Percentiles rank a stretch among this genome's conserved stretches.
Evolutionary conservation across 495 filamentous ascomycete species (phyloP).

Genomic region (Penicillium simplicissimum): DNA sequence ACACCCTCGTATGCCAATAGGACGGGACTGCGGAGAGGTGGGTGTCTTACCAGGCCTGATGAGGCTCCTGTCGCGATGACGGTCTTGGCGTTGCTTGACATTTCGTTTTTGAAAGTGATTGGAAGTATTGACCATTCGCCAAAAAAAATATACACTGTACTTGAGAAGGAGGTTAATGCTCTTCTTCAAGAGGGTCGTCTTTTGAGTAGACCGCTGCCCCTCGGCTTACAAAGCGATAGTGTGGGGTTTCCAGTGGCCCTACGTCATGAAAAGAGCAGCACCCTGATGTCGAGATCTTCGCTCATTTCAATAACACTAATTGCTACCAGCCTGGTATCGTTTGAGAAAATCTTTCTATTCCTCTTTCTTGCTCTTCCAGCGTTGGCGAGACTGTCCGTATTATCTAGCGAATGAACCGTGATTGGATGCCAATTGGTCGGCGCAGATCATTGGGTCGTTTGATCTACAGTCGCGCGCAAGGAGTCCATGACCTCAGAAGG

Average conservation of each 20-base stretch:
- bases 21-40: background rate
- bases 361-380: too few species aligned
- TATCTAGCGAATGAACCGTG: slow-evolving; percentile 86
- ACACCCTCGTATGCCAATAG: background rate
- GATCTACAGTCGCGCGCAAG: too few species aligned
- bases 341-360: too few species aligned
- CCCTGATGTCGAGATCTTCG: background rate
- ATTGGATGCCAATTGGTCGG: slow-evolving; percentile 94
- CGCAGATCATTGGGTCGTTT: slow-evolving; percentile 32
- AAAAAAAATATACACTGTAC: background rate
- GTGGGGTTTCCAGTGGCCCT: background rate
- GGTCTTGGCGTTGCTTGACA: slow-evolving; percentile 14
- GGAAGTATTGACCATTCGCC: background rate
- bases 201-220: background rate
- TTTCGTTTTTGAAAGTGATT: background rate
- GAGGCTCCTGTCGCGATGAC: slow-evolving; percentile 34
- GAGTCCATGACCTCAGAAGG: too few species aligned
- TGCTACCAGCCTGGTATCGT: too few species aligned
- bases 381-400: slow-evolving; percentile 77
- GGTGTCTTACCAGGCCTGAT: slow-evolving; percentile 28
- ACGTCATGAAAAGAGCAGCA: background rate
- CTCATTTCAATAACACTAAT: too few species aligned
- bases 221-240: slow-evolving; percentile 2
- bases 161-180: background rate
- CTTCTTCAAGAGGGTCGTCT: background rate